Conservation (phyloP, 345 rosid genomes). For the Camelina laxa region DNA sequence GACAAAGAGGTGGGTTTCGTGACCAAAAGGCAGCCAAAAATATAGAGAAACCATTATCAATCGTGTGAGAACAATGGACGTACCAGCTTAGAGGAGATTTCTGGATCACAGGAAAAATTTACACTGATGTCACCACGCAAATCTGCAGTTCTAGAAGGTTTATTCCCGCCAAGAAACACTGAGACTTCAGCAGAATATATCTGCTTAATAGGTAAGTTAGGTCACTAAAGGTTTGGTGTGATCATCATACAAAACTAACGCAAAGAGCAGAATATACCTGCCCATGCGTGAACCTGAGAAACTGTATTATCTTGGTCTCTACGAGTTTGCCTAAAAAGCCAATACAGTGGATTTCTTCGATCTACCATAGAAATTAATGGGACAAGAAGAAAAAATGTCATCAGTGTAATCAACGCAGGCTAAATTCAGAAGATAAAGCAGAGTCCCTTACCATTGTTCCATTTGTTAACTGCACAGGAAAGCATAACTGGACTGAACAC, state of each 20-base stretch:
- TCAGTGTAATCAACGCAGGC: conserved; percentile 15
- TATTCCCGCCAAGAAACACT: conserved; percentile 81
- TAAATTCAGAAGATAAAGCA: conserved; percentile 30
- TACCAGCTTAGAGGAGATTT: conserved; percentile 81
- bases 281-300: conserved; percentile 91
- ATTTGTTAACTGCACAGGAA: conserved; percentile 85
- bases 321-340: conserved; percentile 82
- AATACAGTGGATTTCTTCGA: conserved; percentile 76
- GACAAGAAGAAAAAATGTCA: conserved; percentile 6
- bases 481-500: conserved; percentile 86
- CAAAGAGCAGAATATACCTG: conserved; percentile 57
- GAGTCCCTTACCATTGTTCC: conserved; percentile 68
- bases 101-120: conserved; percentile 91
- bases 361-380: conserved; percentile 50
- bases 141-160: conserved; percentile 87
- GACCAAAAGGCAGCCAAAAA: conserved; percentile 25
- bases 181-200: conserved; percentile 87
- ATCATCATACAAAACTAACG: conserved; percentile 21
- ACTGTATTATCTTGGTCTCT: conserved; percentile 83
- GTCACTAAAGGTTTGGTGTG: conserved; percentile 26
- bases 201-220: conserved; percentile 49
- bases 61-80: conserved; percentile 6
- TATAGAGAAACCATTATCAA: neutral
- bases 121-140: conserved; percentile 85
- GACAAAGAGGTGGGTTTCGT: conserved; percentile 15